A percentile compares a stretch with the other conserved stretches of the same genome.
Evolutionary conservation across 1,284 basidiomycete genomes (phyloP).

Genomic region (Ceratorhiza oryzae-sativae): DNA sequence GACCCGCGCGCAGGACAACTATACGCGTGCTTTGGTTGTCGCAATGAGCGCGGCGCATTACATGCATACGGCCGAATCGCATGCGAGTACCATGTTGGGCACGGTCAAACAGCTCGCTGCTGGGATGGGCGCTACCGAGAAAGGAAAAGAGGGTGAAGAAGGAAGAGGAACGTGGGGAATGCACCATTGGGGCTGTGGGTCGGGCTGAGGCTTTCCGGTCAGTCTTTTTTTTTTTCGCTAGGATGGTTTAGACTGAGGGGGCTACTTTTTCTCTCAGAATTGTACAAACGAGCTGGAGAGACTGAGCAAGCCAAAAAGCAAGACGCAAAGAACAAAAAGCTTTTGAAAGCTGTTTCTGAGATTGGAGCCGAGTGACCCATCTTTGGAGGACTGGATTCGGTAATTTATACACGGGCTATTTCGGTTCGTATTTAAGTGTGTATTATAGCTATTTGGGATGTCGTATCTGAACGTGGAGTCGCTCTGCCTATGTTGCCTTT

Average conservation of each 20-base stretch:
- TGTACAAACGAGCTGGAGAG: slow-evolving; percentile 62
- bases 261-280: no score
- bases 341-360: slow-evolving; percentile 48
- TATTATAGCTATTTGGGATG: neutral
- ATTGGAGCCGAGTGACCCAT: neutral
- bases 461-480: no score
- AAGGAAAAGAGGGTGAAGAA: slow-evolving; percentile 41
- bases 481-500: no score
- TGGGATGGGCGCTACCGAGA: slow-evolving; percentile 63
- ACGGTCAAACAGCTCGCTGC: slow-evolving; percentile 72
- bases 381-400: neutral
- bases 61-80: slow-evolving; percentile 68
- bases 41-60: slow-evolving; percentile 73
- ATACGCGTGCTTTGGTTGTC: slow-evolving; percentile 70
- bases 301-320: slow-evolving; percentile 56
- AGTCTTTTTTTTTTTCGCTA: slow-evolving; percentile 45
- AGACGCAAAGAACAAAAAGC: slow-evolving; percentile 49
- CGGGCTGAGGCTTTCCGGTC: slow-evolving; percentile 70
- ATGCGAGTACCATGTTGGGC: slow-evolving; percentile 67
- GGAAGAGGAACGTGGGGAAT: slow-evolving; percentile 58
- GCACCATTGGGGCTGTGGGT: slow-evolving; percentile 72
- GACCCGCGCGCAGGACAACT: slow-evolving; percentile 67
- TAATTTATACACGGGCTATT: neutral
- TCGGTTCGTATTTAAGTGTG: neutral
- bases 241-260: no score